Conservation (phyloP, 129 eudicot genomes). For the Pseudognaphalium luteoalbum region DNA sequence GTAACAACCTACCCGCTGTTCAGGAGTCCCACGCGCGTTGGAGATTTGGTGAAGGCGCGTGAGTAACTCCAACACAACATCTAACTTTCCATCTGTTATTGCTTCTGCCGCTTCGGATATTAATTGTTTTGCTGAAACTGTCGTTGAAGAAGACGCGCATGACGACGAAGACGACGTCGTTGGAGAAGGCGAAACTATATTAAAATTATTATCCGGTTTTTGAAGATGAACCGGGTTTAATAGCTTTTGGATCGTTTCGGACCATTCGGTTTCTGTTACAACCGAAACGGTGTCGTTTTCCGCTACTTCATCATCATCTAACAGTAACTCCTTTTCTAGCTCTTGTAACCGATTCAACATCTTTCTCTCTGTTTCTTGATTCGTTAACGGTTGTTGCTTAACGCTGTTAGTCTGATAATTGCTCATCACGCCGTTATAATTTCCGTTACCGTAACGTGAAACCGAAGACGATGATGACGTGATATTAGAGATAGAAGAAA, state of each 20-base stretch:
- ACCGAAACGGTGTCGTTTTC: conserved; percentile 53
- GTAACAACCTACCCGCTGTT: conserved; percentile 58
- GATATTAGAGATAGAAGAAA: conserved; percentile 36
- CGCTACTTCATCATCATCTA: conserved; percentile 52
- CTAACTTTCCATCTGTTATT: conserved; percentile 55
- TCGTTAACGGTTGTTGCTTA: conserved; percentile 2
- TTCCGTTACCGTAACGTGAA: conserved; percentile 34
- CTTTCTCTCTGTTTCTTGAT: conserved; percentile 37
- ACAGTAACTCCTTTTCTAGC: conserved; percentile 68
- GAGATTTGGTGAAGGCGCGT: conserved; percentile 49
- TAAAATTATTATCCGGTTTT: conserved; percentile 23
- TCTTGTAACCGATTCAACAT: conserved; percentile 60
- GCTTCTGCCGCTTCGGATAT: conserved; percentile 63
- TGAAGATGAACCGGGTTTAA: conserved; percentile 41
- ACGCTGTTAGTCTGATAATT: conserved; percentile 13
- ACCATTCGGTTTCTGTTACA: conserved; percentile 66
- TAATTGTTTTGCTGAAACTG: conserved; percentile 47
- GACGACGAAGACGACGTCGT: conserved; percentile 89
- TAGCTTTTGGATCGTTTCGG: conserved; percentile 65
- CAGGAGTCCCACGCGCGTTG: conserved; percentile 49
- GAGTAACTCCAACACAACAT: conserved; percentile 48
- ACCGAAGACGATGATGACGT: conserved; percentile 23
- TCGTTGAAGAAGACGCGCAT: conserved; percentile 53
- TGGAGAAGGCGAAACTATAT: conserved; percentile 59
- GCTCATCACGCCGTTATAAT: conserved; percentile 17